phyloP scores from a whole-genome alignment of 164 flowering plant species.

The Macadamia integrifolia region DNA sequence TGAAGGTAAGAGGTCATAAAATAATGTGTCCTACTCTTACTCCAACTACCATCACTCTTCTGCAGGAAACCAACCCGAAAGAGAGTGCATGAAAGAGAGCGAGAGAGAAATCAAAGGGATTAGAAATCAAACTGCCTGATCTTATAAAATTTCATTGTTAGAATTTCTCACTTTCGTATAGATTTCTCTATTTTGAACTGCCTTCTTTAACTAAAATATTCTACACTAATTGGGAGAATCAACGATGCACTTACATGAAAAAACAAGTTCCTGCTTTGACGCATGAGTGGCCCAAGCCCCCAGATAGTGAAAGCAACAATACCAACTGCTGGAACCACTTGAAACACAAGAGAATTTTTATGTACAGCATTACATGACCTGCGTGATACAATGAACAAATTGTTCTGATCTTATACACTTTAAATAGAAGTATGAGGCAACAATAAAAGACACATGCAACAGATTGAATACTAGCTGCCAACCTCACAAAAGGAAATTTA shows the following conservation, averaged over 20 bases:
- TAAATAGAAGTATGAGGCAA: background rate
- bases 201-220: background rate
- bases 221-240: background rate
- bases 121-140: background rate
- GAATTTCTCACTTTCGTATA: no score
- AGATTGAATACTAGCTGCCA: no score
- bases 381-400: constrained; percentile 12
- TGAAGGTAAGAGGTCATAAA: constrained; percentile 64
- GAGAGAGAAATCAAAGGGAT: background rate
- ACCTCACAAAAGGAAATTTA: no score
- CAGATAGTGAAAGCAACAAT: constrained; percentile 64
- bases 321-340: constrained; percentile 64
- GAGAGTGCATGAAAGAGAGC: background rate
- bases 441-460: no score
- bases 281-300: constrained; percentile 79
- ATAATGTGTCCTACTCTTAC: constrained; percentile 64
- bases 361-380: constrained; percentile 54
- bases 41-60: constrained; percentile 70
- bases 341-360: constrained; percentile 40
- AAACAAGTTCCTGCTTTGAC: constrained; percentile 47
- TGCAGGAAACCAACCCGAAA: constrained; percentile 25
- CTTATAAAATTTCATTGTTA: background rate
- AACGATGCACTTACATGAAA: constrained; percentile 34
- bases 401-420: background rate
- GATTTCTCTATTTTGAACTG: background rate